Evolutionary conservation across 768 basidiomycete species (phyloP).

Genomic region (Candolleomyces efflorescens): DNA sequence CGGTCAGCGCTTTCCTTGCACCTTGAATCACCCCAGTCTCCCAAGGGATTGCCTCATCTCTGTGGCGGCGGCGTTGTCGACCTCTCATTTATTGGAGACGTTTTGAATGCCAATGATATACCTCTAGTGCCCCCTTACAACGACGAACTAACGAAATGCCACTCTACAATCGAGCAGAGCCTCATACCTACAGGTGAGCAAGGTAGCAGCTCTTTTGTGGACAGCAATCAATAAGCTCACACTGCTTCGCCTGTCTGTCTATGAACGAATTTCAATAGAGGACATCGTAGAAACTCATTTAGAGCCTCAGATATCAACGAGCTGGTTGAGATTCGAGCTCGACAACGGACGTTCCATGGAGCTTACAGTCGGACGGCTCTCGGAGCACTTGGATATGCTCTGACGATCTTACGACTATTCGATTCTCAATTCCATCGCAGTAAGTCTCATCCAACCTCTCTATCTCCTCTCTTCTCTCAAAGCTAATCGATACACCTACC

Average conservation of each 20-base stretch:
- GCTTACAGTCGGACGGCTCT: constrained; percentile 77
- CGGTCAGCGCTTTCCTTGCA: background rate
- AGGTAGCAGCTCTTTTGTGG: background rate
- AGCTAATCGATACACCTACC: background rate
- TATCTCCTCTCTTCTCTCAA: background rate
- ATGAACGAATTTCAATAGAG: constrained; percentile 15
- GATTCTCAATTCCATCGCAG: constrained; percentile 69
- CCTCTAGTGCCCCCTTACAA: background rate
- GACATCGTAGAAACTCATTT: constrained; percentile 43
- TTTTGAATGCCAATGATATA: background rate
- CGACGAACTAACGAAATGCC: too few relatives aligned
- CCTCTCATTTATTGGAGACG: background rate
- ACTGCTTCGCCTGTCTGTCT: too few relatives aligned
- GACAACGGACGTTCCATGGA: constrained; percentile 80
- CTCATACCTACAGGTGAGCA: background rate
- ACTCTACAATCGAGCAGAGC: background rate
- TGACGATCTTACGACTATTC: constrained; percentile 78
- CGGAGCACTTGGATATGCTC: constrained; percentile 65
- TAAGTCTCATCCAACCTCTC: constrained; percentile 29
- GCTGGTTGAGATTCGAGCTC: constrained; percentile 71
- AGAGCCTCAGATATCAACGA: constrained; percentile 50
- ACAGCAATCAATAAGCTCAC: background rate
- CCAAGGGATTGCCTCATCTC: background rate
- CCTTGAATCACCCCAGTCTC: background rate
- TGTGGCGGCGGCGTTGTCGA: background rate